Base-by-base conservation (phyloP, 2,329 filamentous ascomycete genomes). In the Rachicladosporium sp. region DNA sequence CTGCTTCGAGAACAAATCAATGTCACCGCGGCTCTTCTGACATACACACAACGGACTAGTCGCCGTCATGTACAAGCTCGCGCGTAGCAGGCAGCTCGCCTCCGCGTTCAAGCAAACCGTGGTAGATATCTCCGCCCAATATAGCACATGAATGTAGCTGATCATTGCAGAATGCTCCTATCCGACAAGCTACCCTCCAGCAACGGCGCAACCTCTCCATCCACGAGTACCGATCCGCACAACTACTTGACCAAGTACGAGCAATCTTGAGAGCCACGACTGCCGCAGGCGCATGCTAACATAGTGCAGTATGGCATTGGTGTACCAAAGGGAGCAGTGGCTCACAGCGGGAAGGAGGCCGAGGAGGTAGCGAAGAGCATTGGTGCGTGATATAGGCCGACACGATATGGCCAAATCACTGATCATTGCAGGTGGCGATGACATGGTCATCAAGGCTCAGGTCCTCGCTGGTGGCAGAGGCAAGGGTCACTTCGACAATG, bases 391-490 rank as follows among this genome's bases (percentile, higher is more conserved):
- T 19, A 19, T 19, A 19, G 15, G 4, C 21, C 42, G 15, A 39
- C 43, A 33, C 12, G 27, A 19, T 6, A 10, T 31, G 10, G 11
- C 19, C 15, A 37, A 10, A 36, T n/a, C 7, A 42, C 56, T 63
- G 55, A 62, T 50, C 10, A 31, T 37, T 42, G 43, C 54, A 71
- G 82, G 75, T 52, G 75, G 75, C 56, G 89, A 93, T 62, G 91
- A 98, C 65, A 89, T 95, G 78, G 91, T 98, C 55, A 96, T 98
- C 76, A 98, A 98, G 78, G 91, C 91, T 47, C 91, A 98, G 73
- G 91, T 98, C 46, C 82, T 98, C 47, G 91, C 91, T 47, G 91
- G 91, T 68, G 91, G 91, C 50, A 83, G 91, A 72, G 91, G 91
- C 69, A 98, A 98, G 75, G 91, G 91, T 55, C 81, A 79, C 55